These are phyloP conservation scores for Leccinum fuscescens DNA, from an alignment of 1,284 basidiomycete genomes.

Conservation along the genomic window DNA sequence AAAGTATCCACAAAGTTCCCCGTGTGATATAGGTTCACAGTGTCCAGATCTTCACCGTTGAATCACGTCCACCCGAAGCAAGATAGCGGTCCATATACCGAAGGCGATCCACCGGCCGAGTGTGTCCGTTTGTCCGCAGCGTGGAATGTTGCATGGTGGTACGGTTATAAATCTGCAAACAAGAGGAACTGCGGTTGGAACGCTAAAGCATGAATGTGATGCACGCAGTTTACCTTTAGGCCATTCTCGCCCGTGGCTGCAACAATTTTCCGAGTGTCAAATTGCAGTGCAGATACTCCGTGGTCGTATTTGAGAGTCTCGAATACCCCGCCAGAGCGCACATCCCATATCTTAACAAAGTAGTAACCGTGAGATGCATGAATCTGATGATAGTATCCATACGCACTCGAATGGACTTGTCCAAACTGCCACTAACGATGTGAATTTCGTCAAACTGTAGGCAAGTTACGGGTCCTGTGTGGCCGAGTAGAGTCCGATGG, in stretches of 20 bases:
- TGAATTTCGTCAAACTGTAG: constrained; percentile 97
- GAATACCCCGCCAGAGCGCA: constrained; percentile 84
- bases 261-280: constrained; percentile 92
- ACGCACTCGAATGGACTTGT: constrained; percentile 88
- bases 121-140: constrained; percentile 88
- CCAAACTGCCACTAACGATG: constrained; percentile 88
- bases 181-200: constrained; percentile 1
- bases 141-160: constrained; percentile 89
- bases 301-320: constrained; percentile 93
- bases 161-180: constrained; percentile 84
- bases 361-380: constrained; percentile 1
- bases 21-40: constrained; percentile 50
- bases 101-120: constrained; percentile 83
- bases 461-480: constrained; percentile 91
- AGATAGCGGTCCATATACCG: constrained; percentile 97
- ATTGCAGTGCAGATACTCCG: constrained; percentile 90
- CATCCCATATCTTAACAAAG: constrained; percentile 84
- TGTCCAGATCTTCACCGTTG: constrained; percentile 93
- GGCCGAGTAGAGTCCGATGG: constrained; percentile 90
- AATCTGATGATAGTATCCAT: constrained; percentile 1
- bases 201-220: not conserved
- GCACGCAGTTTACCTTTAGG: constrained; percentile 63
- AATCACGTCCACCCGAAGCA: constrained; percentile 87
- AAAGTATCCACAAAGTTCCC: constrained; percentile 17
- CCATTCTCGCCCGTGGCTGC: constrained; percentile 94